Evolutionary conservation across 148 eudicot genomes (phyloP).

Genomic region (Fallopia convolvulus): DNA sequence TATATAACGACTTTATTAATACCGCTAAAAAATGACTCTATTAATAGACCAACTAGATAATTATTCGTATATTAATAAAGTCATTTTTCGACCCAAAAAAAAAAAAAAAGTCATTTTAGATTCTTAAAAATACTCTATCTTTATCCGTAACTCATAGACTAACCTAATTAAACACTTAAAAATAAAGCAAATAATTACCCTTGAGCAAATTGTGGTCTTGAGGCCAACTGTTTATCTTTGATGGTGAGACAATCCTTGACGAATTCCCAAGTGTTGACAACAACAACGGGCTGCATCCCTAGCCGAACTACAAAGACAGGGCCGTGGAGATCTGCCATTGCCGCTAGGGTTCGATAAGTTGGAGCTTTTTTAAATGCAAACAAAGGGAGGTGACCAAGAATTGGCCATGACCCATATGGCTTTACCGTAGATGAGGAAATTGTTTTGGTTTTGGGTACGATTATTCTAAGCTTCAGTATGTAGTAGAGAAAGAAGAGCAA

Average conservation of each 20-base stretch:
- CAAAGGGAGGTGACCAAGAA: slow-evolving; percentile 18
- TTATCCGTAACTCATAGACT: no score
- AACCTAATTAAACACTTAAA: not conserved
- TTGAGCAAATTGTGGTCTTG: slow-evolving; percentile 4
- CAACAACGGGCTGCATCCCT: slow-evolving; percentile 6
- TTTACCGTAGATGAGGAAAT: not conserved
- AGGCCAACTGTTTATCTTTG: slow-evolving; percentile 16
- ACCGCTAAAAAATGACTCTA: no score
- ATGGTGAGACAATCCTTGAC: slow-evolving; percentile 22
- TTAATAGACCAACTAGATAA: no score
- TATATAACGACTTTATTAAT: no score
- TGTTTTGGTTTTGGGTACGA: not conserved
- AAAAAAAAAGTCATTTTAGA: no score
- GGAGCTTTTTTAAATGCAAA: slow-evolving; percentile 1
- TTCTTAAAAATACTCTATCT: no score
- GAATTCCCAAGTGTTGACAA: slow-evolving; percentile 16
- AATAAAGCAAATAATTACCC: not conserved
- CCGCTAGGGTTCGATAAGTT: slow-evolving; percentile 2
- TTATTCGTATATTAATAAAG: no score
- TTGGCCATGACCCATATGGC: slow-evolving; percentile 17
- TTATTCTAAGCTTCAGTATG: not conserved
- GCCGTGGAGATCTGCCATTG: slow-evolving; percentile 20
- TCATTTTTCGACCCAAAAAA: no score
- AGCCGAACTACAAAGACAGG: slow-evolving; percentile 18
- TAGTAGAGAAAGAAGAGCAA: not conserved